Evolutionary conservation across 1,284 basidiomycete species (phyloP), one percentile per base, ranked within the genome.

Genomic region (Tremellales sp.): DNA sequence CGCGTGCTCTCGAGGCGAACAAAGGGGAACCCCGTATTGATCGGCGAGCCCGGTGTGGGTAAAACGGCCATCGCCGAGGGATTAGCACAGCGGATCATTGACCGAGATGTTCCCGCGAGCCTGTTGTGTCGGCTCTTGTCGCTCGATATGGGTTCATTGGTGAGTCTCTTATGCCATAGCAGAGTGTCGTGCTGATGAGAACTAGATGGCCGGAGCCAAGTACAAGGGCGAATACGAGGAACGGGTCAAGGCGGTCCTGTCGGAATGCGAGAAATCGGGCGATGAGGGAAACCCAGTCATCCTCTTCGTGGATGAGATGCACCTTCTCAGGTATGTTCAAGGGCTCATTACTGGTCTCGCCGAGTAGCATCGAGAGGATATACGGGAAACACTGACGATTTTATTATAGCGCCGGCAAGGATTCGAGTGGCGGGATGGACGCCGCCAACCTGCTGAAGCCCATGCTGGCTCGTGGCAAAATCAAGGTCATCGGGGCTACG

Each of bases 191-290:
- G 68, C 62, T 66, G 44, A 25, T 4, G 3, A 2, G 34, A 27
- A 12, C 3, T 19, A 40, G 26, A 70, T 73, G 66, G 67, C 70
- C 24, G 73, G 72, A n/a, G 71, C 75, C 31, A 92, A 90, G 71
- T 94, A 89, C 77, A 91, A 90, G 71, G 93, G 93, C 51, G 91
- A 97, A 74, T 98, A 93, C 73, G 94, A 98, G 74, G 94, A 98
- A 70, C 86, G 94, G 40, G 83, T 97, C 74, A 97, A 97, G 74
- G 77, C 85, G 12, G 90, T 97, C 50, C 76, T 97, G 42, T 65
- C 70, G 70, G 95, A 98, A 73, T 85, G 97, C 53, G 94, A 97
- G 72, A 93, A 95, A 73, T 82, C 87, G 4, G 77, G 84, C 0
- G 83, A 91, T 46, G 81, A 90, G 39, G 91, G 88, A 35, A 81